Evolutionary conservation across 257 asterid species (phyloP), one percentile per base, ranked within the genome.

Genomic region (Solanum bulbocastanum): DNA sequence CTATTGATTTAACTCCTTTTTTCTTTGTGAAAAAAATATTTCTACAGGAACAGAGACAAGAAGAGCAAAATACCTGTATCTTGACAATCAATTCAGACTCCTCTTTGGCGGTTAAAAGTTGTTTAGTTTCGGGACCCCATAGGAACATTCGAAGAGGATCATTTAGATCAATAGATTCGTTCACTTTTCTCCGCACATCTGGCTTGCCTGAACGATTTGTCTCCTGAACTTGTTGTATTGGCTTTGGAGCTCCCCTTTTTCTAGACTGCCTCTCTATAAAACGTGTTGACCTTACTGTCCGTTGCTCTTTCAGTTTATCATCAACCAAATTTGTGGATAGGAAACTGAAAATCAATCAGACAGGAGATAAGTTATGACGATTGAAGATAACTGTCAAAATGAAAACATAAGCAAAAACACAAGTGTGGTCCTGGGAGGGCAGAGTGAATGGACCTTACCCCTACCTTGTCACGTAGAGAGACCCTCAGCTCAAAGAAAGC

Each of bases 211-310:
- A 88, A 86, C 81, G 90, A 75, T 76, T 87, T 69, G 52, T 92
- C 85, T 92, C 98, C 86, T 88, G 91, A 87, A 87, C 69, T 88
- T 92, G 94, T 86, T 90, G 72, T 23, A 85, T 89, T 52, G 88
- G 90, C 83, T 89, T 92, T 56, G 98, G 92, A 79, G 27, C 88
- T 91, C 89, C 89, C 90, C 98, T 93, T 88, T 90, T 93, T 90
- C 91, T 93, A 83, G 92, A 87, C 88, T 90, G 94, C 93, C 98
- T 96, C 92, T 95, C 93, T 35, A 87, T 89, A 86, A 87, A 92
- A 87, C 98, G 98, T 33, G 96, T 97, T 87, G 98, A 97, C 88
- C 94, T 92, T 88, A 95, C 98, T 68, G 86, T 92, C 87, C 88
- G 90, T 91, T 81, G 88, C 52, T 78, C 89, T 74, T 88, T 92